Evolutionary conservation across 352 stramenopile species (phyloP), one percentile per base, ranked within the genome.

Genomic region (Globisporangium acanthophoron): DNA sequence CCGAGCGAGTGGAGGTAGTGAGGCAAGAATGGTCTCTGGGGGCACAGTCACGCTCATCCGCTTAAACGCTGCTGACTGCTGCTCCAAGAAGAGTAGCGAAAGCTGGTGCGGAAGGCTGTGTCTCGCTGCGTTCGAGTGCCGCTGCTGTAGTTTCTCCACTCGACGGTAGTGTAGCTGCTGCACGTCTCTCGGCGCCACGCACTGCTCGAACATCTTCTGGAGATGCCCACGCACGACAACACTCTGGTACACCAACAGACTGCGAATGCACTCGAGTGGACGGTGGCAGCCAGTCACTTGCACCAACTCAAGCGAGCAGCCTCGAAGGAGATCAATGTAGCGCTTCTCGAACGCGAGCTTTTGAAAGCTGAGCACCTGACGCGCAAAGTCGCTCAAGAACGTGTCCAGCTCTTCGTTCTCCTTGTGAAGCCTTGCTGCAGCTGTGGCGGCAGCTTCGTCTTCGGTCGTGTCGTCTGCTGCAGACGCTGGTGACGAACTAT

Each of bases 171-270:
- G 78, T 1, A 90, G 69, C 52, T 67, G 75, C 33, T 83, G 71
- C 0, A 68, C 60, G 45, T 80, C 84, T 24, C 69, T 62, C 1
- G 73, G 55, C 0, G 63, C 56, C 6, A 76, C 64, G 49, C 76
- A 88, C 7, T 58, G 64, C 18, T 70, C 53, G 20, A 85, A 69
- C 1, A 83, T 37, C 15, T 52, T 46, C 11, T 53, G 61, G 54
- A 87, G 69, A 44, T 72, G 61, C 1, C 73, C 66, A 8, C 71
- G 67, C 5, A 77, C 70, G 1, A 72, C 50, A 5, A 64, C 59
- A 33, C 77, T 88, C 62, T 92, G 77, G 37, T 89, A 81, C 37
- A 85, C 60, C n/a, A 92, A 64, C 33, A 94, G 59, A 29, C 70
- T 76, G 35, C 76, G 79, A 4, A 72, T 73, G 31, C 71, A 79